These are phyloP conservation scores for Aspergillus aculeatus DNA, from an alignment of 2,329 filamentous ascomycete genomes.

Conservation along the genomic window DNA sequence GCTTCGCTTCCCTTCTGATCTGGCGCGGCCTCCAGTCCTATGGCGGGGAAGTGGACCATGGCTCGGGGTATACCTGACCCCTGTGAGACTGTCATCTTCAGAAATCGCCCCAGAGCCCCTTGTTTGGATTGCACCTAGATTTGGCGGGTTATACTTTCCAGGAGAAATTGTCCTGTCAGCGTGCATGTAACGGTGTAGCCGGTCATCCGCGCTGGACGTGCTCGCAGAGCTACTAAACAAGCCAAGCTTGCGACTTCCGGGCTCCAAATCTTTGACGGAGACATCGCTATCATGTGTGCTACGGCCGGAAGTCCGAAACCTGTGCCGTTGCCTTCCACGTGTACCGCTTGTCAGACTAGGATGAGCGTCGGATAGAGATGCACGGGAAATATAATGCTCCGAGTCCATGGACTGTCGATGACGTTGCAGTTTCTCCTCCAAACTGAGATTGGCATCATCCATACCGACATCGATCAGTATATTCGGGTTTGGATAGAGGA, in stretches of 20 bases:
- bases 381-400: constrained; percentile 24
- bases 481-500: constrained; percentile 54
- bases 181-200: constrained; percentile 10
- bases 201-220: constrained; percentile 51
- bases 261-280: constrained; percentile 50
- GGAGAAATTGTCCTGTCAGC: constrained; percentile 1
- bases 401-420: constrained; percentile 25
- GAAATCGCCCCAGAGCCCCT: neutral
- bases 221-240: constrained; percentile 57
- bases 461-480: constrained; percentile 23
- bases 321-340: constrained; percentile 60
- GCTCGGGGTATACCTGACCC: neutral
- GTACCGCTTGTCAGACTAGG: constrained; percentile 40
- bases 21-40: constrained; percentile 37
- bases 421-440: constrained; percentile 16
- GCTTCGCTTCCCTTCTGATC: constrained; percentile 55
- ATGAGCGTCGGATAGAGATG: constrained; percentile 44
- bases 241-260: constrained; percentile 55
- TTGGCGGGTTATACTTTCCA: constrained; percentile 9
- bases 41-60: neutral
- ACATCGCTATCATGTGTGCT: constrained; percentile 55
- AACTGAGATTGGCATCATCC: constrained; percentile 8
- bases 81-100: neutral
- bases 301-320: constrained; percentile 58
- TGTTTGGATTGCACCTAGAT: neutral